These are phyloP conservation scores for Neurospora sp. DNA, from an alignment of 495 filamentous ascomycete genomes.

Conservation along the genomic window DNA sequence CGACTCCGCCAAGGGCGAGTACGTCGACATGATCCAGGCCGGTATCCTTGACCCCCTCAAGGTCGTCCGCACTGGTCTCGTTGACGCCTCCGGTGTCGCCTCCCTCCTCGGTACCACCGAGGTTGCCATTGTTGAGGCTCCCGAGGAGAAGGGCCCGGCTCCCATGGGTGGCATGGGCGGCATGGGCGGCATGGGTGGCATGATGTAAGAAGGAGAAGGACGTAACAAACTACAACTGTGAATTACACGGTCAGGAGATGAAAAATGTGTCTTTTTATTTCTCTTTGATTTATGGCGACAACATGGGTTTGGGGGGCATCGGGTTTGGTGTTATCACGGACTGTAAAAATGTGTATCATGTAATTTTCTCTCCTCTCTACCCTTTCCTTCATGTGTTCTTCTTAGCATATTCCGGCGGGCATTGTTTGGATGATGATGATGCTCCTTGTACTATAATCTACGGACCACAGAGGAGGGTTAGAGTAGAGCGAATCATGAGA, in stretches of 20 bases:
- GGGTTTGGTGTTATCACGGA: constrained; percentile 23
- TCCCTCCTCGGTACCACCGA: constrained; percentile 97
- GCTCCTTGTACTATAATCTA: constrained; percentile 19
- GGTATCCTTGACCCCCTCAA: constrained; percentile 99
- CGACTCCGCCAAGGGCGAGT: constrained; percentile 92
- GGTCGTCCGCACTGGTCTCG: constrained; percentile 90
- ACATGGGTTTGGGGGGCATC: constrained; percentile 19
- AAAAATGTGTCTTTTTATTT: neutral
- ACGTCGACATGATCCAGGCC: constrained; percentile 93
- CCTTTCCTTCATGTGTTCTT: constrained; percentile 16
- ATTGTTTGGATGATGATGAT: constrained; percentile 2
- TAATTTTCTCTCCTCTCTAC: constrained; percentile 26
- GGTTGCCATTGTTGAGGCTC: constrained; percentile 91
- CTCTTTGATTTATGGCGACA: constrained; percentile 23
- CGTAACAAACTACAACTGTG: constrained; percentile 1
- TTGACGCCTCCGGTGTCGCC: constrained; percentile 92
- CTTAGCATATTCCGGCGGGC: constrained; percentile 13
- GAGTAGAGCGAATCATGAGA: constrained; percentile 14
- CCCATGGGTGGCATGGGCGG: constrained; percentile 58
- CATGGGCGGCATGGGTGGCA: constrained; percentile 42
- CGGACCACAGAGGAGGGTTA: constrained; percentile 15
- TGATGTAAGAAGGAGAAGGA: constrained; percentile 35
- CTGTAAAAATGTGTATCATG: constrained; percentile 22
- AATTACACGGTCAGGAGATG: neutral
- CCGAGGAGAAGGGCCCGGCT: constrained; percentile 70